A percentile compares a stretch with the other conserved stretches of the same genome.
Conservation (phyloP, 2,329 filamentous ascomycete species). For the Alternaria tenuissima region DNA sequence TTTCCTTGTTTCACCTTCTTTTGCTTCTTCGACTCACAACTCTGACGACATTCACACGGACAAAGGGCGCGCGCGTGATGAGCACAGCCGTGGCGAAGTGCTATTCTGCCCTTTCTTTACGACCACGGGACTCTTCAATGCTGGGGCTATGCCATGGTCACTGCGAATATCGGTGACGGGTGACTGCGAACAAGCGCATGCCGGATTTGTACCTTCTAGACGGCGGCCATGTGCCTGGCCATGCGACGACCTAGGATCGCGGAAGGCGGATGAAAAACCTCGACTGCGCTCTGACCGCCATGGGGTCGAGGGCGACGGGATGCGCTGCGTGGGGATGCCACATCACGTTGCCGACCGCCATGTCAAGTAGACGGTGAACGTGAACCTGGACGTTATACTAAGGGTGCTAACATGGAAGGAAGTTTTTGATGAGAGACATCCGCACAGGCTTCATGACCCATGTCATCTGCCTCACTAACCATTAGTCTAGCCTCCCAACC, state of each 20-base stretch:
- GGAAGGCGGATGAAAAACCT: conserved; percentile 17
- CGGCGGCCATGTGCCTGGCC: conserved; percentile 10
- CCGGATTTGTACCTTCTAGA: not conserved
- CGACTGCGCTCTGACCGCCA: conserved; percentile 20
- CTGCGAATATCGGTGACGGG: not conserved
- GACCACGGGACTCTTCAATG: not conserved
- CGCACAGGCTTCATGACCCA: conserved; percentile 2
- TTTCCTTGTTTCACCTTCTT: conserved; percentile 10
- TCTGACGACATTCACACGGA: not conserved
- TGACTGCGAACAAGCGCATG: conserved; percentile 16
- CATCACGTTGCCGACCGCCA: conserved; percentile 20
- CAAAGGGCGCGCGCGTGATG: conserved; percentile 16
- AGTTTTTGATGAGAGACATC: conserved; percentile 3
- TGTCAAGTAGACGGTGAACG: conserved; percentile 13
- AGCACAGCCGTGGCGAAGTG: conserved; percentile 1
- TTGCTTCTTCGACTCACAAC: conserved; percentile 23
- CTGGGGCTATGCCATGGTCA: conserved; percentile 12
- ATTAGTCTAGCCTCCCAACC: conserved; percentile 5
- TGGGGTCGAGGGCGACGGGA: conserved; percentile 15
- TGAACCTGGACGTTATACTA: conserved; percentile 1
- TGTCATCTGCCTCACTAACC: conserved; percentile 12
- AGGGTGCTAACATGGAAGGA: not conserved
- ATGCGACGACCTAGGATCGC: conserved; percentile 13
- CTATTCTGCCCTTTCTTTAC: not conserved
- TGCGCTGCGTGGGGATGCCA: conserved; percentile 19